phyloP scores from a whole-genome alignment of 2,329 filamentous ascomycete species.

The Diplocarpon rosae region DNA sequence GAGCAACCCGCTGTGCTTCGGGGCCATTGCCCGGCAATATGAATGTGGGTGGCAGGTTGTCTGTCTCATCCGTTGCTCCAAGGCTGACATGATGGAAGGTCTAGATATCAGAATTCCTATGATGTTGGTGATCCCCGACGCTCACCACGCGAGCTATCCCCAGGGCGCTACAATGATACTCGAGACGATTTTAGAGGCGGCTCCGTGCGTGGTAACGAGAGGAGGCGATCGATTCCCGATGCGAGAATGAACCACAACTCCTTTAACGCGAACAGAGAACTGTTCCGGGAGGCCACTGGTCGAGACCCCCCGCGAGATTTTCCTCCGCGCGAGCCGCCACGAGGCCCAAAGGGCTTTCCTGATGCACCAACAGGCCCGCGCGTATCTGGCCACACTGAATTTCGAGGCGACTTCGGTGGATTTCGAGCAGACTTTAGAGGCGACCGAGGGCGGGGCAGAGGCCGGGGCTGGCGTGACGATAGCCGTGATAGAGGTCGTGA shows the following conservation, averaged over 20 bases:
- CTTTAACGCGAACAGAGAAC: constrained; percentile 51
- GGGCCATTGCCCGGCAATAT: constrained; percentile 9
- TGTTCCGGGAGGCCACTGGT: constrained; percentile 38
- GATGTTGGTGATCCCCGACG: constrained; percentile 30
- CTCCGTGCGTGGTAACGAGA: constrained; percentile 20
- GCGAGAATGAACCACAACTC: constrained; percentile 32
- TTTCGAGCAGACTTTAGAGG: constrained; percentile 45
- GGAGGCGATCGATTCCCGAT: constrained; percentile 23
- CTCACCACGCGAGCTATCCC: constrained; percentile 31
- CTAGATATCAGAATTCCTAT: constrained; percentile 28
- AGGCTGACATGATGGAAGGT: constrained; percentile 17
- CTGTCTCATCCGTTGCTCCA: not conserved
- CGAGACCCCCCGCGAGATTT: constrained; percentile 25
- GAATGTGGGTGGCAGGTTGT: constrained; percentile 6
- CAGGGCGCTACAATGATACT: constrained; percentile 26
- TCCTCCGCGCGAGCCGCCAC: constrained; percentile 59
- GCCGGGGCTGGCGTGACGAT: constrained; percentile 41
- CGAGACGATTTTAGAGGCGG: constrained; percentile 24
- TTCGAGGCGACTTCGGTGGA: constrained; percentile 37
- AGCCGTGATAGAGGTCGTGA: constrained; percentile 46
- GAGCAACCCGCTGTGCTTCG: constrained; percentile 1
- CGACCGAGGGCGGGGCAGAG: constrained; percentile 37
- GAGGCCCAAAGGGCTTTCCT: constrained; percentile 68
- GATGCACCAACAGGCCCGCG: constrained; percentile 54
- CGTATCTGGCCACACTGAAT: constrained; percentile 58